Base-by-base conservation (phyloP, 768 basidiomycete species). In the Suillus plorans region DNA sequence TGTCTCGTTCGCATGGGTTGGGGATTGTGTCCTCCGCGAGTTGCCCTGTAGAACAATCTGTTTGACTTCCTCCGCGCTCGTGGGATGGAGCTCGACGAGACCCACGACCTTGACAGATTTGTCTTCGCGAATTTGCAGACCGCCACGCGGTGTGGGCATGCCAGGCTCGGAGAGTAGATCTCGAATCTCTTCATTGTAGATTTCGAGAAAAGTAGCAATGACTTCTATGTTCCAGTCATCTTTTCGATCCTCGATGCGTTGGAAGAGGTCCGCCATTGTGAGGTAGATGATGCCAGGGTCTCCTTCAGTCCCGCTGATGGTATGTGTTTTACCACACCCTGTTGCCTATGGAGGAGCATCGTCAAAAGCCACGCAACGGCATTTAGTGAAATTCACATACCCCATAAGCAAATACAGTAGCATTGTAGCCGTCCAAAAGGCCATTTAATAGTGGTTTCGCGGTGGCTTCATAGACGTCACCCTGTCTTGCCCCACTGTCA, bases 271-370 rank as follows among this genome's bases (percentile, higher is more conserved):
- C 52, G 93, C 88, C 96, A 98, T 99, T 22, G 95, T 95, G 64
- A 94, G 84, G 78, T 99, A 95, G 75, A 99, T 97, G 71, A 97
- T 89, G 37, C 97, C 97, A 20, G 94, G 94, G 74, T 97, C 91
- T 25, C 76, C 74, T 53, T 91, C 89, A 44, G 92, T 90, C 64
- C 97, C 97, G 71, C 95, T 97, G 76, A 99, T 98, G 22, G 97
- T 99, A 77, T 99, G 96, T 5, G 97, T 99, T 79, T 99, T 99
- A 68, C 97, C 97, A 75, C 97, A 99, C n/a, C 97, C 97, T n/a
- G 97, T 99, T 28, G 97, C 97, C 97, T 99, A 72, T 64, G 57
- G 52, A 66, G 57, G 52, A 66, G 61, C 57, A 68, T 71, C 62
- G 59, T 67, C 56, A 36, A 68, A 36, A 62, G 61, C 31, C 60